These are phyloP conservation scores for Trifolium dubium DNA, from an alignment of 306 rosid species.

Conservation along the genomic window DNA sequence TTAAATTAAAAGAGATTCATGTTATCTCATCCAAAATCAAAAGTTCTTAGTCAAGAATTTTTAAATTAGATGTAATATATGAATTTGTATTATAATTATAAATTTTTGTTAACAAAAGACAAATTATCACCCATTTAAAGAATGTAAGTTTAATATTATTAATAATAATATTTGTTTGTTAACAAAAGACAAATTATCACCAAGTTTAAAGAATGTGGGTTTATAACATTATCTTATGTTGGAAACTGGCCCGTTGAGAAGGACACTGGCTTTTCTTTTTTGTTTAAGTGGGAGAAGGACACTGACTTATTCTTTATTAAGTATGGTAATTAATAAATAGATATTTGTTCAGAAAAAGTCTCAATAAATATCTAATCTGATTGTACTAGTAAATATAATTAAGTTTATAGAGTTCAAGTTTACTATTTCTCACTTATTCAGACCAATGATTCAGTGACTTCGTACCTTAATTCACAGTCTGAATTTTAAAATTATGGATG, in stretches of 20 bases:
- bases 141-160: not conserved
- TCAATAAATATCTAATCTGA: too few relatives aligned
- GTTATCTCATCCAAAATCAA: too few relatives aligned
- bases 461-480: too few relatives aligned
- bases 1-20: too few relatives aligned
- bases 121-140: not conserved
- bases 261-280: not conserved
- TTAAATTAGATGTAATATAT: not conserved
- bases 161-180: not conserved
- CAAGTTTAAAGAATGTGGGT: not conserved
- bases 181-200: not conserved
- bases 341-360: too few relatives aligned
- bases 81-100: conserved; percentile 2
- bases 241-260: not conserved
- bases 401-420: too few relatives aligned
- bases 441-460: too few relatives aligned
- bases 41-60: conserved; percentile 58
- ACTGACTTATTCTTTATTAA: not conserved
- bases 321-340: too few relatives aligned
- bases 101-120: conserved; percentile 1
- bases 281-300: not conserved
- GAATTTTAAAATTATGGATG: too few relatives aligned
- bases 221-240: not conserved
- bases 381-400: too few relatives aligned
- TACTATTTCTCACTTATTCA: too few relatives aligned